A percentile compares a stretch with the other conserved stretches of the same genome.
phyloP scores from a whole-genome alignment of 495 filamentous ascomycete genomes.

The Podospora fimiseda region DNA sequence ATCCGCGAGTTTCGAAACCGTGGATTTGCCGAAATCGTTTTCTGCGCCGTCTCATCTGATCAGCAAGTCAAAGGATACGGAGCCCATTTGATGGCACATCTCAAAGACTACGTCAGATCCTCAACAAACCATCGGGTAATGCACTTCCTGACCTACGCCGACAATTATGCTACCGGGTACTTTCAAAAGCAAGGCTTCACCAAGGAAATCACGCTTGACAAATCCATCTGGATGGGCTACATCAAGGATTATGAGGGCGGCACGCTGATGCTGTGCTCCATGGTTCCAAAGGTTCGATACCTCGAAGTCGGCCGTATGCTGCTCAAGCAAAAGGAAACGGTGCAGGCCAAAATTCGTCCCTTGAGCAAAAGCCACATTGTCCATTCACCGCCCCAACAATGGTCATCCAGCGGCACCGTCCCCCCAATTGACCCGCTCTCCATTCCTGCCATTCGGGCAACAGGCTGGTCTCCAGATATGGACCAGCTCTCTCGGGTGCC shows the following conservation, averaged over 20 bases:
- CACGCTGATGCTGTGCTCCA: slow-evolving; percentile 96
- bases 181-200: slow-evolving; percentile 99
- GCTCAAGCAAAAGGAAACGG: slow-evolving; percentile 88
- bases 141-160: slow-evolving; percentile 95
- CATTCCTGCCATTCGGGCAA: slow-evolving; percentile 72
- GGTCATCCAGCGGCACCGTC: slow-evolving; percentile 50
- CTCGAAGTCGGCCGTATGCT: slow-evolving; percentile 85
- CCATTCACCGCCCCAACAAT: slow-evolving; percentile 74
- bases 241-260: slow-evolving; percentile 99
- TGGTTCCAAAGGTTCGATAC: slow-evolving; percentile 88
- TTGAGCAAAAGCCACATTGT: slow-evolving; percentile 79
- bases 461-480: slow-evolving; percentile 94
- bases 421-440: slow-evolving; percentile 64
- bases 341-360: slow-evolving; percentile 85
- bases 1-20: slow-evolving; percentile 85
- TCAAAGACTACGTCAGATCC: slow-evolving; percentile 89
- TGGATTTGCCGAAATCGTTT: slow-evolving; percentile 93
- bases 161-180: slow-evolving; percentile 96
- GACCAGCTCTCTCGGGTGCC: slow-evolving; percentile 86
- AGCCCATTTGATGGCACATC: slow-evolving; percentile 90
- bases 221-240: slow-evolving; percentile 91
- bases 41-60: slow-evolving; percentile 92
- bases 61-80: slow-evolving; percentile 98
- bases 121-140: slow-evolving; percentile 82
- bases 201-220: slow-evolving; percentile 88